A percentile compares a stretch with the other conserved stretches of the same genome.
phyloP scores from a whole-genome alignment of 1,139 yeast genomes.

The Kluyveromyces marxianus region DNA sequence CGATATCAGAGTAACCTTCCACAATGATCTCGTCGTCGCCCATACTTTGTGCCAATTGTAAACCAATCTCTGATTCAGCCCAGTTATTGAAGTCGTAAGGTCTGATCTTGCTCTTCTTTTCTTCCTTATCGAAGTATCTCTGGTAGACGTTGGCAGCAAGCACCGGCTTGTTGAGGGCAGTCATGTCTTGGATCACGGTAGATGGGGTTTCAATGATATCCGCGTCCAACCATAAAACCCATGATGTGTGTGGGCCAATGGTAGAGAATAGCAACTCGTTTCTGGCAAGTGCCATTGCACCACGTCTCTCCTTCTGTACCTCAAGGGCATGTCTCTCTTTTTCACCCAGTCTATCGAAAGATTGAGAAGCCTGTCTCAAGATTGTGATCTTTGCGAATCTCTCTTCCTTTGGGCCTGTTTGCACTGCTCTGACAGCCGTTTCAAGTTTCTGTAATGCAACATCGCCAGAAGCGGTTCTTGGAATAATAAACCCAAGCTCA shows the following conservation, averaged over 20 bases:
- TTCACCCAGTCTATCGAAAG: constrained; percentile 60
- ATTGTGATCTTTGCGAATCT: constrained; percentile 77
- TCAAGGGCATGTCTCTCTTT: constrained; percentile 69
- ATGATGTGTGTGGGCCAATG: constrained; percentile 78
- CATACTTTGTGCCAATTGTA: constrained; percentile 62
- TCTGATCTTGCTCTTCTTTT: constrained; percentile 53
- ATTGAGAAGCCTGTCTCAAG: constrained; percentile 81
- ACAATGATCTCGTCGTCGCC: constrained; percentile 84
- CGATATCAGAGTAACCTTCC: constrained; percentile 87
- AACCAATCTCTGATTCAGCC: constrained; percentile 87
- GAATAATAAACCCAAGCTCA: constrained; percentile 86
- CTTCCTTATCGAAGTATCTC: constrained; percentile 55
- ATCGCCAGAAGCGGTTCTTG: constrained; percentile 76
- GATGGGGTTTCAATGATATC: constrained; percentile 86
- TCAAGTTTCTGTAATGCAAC: constrained; percentile 63
- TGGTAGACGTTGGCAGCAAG: constrained; percentile 91
- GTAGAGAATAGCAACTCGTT: constrained; percentile 88
- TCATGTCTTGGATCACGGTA: constrained; percentile 76
- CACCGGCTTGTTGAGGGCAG: constrained; percentile 79
- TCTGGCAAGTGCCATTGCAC: constrained; percentile 89
- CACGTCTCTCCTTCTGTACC: constrained; percentile 85
- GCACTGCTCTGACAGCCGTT: constrained; percentile 61
- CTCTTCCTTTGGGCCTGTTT: constrained; percentile 47
- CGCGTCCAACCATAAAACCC: constrained; percentile 95
- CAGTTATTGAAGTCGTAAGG: constrained; percentile 96